Base-by-base conservation (phyloP, 768 basidiomycete species). In the Boletales sp. region DNA sequence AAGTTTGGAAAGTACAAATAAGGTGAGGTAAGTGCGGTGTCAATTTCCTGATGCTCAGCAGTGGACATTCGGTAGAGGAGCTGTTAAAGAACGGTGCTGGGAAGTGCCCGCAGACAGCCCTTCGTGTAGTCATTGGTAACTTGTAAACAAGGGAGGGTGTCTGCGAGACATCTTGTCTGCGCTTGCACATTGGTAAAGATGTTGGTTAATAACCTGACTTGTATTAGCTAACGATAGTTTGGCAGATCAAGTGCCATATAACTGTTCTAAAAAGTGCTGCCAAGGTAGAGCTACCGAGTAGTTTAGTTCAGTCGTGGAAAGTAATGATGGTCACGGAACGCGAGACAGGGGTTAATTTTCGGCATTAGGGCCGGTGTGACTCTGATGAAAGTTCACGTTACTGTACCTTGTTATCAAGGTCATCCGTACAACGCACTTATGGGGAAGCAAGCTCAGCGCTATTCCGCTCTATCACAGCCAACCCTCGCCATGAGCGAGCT, bases 401-500 rank as follows among this genome's bases (percentile, higher is more conserved):
- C 45, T 36, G 11, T 6, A 27, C 24, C 24, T 46, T 40, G 40
- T 51, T 51, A 54, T 66, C 63, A 45, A 37, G 18, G 17, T 19
- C 43, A 51, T 39, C 57, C 24, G 17, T 18, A 24, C 40, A 53
- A 35, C 40, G 13, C 31, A 11, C 19, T 39, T 39, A 68, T 69
- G 60, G 46, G n/a, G 50, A 61, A 51, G 32, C 51, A 47, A 38
- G 43, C 39, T 47, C 68, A 56, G 37, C 65, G 72, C 48, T 89
- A 88, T 64, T 87, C 84, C 36, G 77, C 82, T 18, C 77, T 84
- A 56, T 75, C 75, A 0, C 83, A 84, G 18, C 86, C 87, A 6
- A 75, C 72, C 27, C 78, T 89, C 48, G 76, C 79, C 37, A 87
- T 86, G 82, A 83, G 83, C 52, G 86, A 89, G 71, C 85, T 89